Conservation (phyloP, 108 stramenopile species). For the Epithemia pelagica region DNA sequence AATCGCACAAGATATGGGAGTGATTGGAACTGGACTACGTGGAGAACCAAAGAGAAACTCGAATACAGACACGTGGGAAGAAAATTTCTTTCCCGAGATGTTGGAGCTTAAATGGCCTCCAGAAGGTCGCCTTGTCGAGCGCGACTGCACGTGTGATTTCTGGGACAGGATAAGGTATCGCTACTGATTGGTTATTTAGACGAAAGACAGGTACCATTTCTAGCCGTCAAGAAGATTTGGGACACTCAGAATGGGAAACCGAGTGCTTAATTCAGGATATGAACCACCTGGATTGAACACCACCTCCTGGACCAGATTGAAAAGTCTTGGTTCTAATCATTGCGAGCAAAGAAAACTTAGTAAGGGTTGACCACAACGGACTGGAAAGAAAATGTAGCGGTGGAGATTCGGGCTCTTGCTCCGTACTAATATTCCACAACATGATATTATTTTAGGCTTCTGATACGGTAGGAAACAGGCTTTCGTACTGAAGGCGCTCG, state of each 20-base stretch:
- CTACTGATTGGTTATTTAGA: no score
- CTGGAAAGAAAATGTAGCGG: no score
- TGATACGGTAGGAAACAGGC: not conserved
- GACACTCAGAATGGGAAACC: not conserved
- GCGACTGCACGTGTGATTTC: conserved; percentile 68
- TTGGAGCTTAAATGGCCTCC: conserved; percentile 61
- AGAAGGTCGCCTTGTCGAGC: conserved; percentile 44
- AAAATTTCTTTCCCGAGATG: conserved; percentile 49
- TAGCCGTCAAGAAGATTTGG: not conserved
- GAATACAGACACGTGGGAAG: conserved; percentile 26
- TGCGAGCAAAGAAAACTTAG: no score
- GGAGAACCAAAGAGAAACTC: conserved; percentile 18
- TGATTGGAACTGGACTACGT: conserved; percentile 42
- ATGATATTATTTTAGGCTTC: not conserved
- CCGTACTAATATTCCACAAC: no score
- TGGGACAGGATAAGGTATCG: conserved; percentile 65
- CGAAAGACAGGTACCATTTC: no score
- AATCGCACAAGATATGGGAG: conserved; percentile 56
- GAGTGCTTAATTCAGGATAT: not conserved
- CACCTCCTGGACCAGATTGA: not conserved
- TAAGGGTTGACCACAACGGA: no score
- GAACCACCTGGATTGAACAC: not conserved
- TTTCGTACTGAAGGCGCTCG: not conserved
- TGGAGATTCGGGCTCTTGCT: no score
- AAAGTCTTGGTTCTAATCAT: no score